Base-by-base conservation (phyloP, 192 early-diverging fungal species). In the Gryganskiella cystojenkinii region DNA sequence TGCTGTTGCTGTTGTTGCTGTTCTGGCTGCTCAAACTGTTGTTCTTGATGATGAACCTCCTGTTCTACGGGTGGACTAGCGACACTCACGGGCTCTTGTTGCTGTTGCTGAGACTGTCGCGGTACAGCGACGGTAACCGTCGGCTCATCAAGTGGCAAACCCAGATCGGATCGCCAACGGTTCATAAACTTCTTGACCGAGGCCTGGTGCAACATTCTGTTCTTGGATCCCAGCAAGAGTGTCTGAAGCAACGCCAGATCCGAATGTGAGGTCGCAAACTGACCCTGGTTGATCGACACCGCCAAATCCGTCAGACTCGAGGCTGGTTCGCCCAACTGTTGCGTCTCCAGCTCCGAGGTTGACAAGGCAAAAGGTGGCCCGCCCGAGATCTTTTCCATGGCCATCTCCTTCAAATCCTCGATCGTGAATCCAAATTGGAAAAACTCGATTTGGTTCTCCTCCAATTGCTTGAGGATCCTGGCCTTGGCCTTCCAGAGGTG, bases 401-500 rank as follows among this genome's bases (percentile, higher is more conserved):
- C 65, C 72, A 76, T 76, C n/a, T 62, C 63, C 37, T 60, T 65
- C 19, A 76, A 25, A 35, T 76, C 72, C 40, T 67, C 72, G 20
- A 54, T 17, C 0, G 72, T 63, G 37, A 55, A 68, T 13, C 72
- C 72, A 52, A 76, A 76, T 34, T 56, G 57, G 54, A 67, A 76
- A n/a, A 76, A 76, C 45, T 67, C 72, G 30, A 76, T 76, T 25
- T 58, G 24, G n/a, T 76, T 67, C 15, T 76, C 72, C 46, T 76
- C 35, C 25, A 76, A 45, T 30, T 76, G 72, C 56, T 67, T 76
- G 64, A 76, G 30, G 28, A 95, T 88, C 61, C 90, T 86, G 52
- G 87, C 82, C 86, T 99, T 98, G 90, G 96, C 96, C 58, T 88
- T 86, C 70, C 91, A 89, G 45, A 98, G 81, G 78, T 96, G 94